Base-by-base conservation (phyloP, 1,284 basidiomycete species). In the Ustilago sp. region DNA sequence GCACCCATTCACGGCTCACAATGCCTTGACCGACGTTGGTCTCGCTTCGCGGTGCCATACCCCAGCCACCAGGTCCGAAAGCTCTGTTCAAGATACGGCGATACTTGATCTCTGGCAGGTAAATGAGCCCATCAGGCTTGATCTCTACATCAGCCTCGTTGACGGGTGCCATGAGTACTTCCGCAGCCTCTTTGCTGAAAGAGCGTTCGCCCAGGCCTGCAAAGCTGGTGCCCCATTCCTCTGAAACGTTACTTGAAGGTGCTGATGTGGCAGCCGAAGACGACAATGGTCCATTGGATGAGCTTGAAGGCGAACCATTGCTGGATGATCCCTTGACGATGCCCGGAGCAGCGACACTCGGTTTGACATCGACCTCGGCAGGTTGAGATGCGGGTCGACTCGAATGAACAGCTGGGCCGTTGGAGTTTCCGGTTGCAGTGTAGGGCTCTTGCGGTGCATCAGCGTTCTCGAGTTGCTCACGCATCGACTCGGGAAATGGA, bases 61-160 rank as follows among this genome's bases (percentile, higher is more conserved):
- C 96, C 96, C 96, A 98, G 3, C 92, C 95, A 13, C 96, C 96
- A 7, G 96, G 96, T 9, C 96, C 96, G 82, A 99, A 98, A 0
- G 96, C 94, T 74, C 89, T 91, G 89, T 98, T 98, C 52, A 98
- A 87, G 43, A 95, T 92, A 15, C 96, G 90, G n/a, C 96, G 90
- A 85, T 98, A 99, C 87, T 98, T 97, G 86, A 98, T 99, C 86
- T 98, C 96, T 31, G 96, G 96, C 11, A 99, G 91, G 87, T 98
- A 99, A 35, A 98, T 88, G 38, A 99, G 89, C 3, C 96, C 96
- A 80, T 98, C 96, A 94, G 80, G 95, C 86, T 98, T 98, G 59
- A 97, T 92, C 87, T 98, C 95, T 31, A 98, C 90, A 85, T 98
- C 94, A 55, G 89, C 73, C 9, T 91, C 89, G 57, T 93, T 90